Conservation (phyloP, 2,329 filamentous ascomycete species). For the Thermoascus crustaceus region DNA sequence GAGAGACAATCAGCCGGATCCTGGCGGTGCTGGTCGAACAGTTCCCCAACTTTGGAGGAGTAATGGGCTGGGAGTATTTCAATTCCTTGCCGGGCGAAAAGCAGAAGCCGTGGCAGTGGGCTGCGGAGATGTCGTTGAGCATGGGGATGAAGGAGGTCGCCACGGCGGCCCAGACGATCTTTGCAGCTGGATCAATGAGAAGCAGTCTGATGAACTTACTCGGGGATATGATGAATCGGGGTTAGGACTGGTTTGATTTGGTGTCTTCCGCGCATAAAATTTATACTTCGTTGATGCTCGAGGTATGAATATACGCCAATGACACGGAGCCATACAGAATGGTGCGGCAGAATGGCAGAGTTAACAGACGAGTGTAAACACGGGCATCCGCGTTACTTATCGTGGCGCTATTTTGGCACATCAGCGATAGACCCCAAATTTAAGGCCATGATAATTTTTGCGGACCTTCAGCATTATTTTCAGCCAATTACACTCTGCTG, state of each 20-base stretch:
- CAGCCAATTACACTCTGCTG: too few species aligned
- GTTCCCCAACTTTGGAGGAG: conserved; percentile 68
- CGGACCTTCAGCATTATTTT: too few species aligned
- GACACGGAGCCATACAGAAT: too few species aligned
- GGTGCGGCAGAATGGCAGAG: too few species aligned
- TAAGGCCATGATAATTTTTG: too few species aligned
- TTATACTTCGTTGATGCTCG: neutral
- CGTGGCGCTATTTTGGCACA: too few species aligned
- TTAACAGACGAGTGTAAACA: too few species aligned
- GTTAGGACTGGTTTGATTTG: conserved; percentile 7
- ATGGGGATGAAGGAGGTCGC: conserved; percentile 36
- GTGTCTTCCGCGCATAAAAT: neutral
- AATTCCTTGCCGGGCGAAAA: conserved; percentile 62
- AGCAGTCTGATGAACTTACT: conserved; percentile 23
- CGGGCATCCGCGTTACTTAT: too few species aligned
- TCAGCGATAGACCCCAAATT: too few species aligned
- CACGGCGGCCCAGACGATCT: conserved; percentile 22
- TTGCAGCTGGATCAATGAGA: conserved; percentile 21
- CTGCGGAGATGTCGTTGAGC: conserved; percentile 53
- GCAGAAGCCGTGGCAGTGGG: conserved; percentile 68
- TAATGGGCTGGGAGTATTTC: conserved; percentile 96
- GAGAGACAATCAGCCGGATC: conserved; percentile 49
- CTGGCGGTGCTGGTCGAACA: conserved; percentile 49
- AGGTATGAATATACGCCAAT: neutral
- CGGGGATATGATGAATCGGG: conserved; percentile 21